Base-by-base conservation (phyloP, 345 rosid species). In the Salix suchowensis region DNA sequence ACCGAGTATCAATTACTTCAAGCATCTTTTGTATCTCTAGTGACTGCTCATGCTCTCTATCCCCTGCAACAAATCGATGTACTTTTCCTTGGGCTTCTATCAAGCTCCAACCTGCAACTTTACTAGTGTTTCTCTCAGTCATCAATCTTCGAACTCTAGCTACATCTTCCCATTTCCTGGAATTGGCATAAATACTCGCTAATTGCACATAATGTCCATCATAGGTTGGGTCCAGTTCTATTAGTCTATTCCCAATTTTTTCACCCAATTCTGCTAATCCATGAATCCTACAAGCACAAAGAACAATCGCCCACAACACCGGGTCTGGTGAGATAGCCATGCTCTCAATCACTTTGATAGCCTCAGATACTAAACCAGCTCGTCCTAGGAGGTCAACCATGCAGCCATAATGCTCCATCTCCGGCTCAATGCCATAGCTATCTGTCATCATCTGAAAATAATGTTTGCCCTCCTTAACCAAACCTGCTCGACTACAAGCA, bases 361-460 rank as follows among this genome's bases (percentile, higher is more conserved):
- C 86, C 74, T 79, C 81, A 7, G 26, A 21, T 14, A 83, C 48
- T 66, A 73, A 72, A 58, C 86, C 86, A 26, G 86, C 81, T 30
- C 86, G 79, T 40, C 62, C 78, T 23, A 76, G 71, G 19, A 83
- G 86, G 50, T 83, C 86, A 1, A 77, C 81, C 79, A 83, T 70
- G 67, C 86, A 83, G 34, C 81, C 86, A 30, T 76, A 83, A 60
- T 83, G 86, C 60, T 83, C 83, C 76, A 77, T 74, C 73, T 77
- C 81, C 2, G 83, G 83, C n/a, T 74, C 61, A 11, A 83, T 80
- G 28, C 79, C 52, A 44, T 79, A 79, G 19, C 40, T 34, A 16
- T 80, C 74, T 19, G 52, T 60, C 86, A 83, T 79, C 62, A 73
- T 21, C 52, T 50, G 58, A 65, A 73, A 83, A 74, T 69, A 83